Percentiles rank a stretch among this genome's conserved stretches.
These are phyloP conservation scores for Chalaropsis thielavioides DNA, from an alignment of 2,329 filamentous ascomycete genomes.

Conservation along the genomic window DNA sequence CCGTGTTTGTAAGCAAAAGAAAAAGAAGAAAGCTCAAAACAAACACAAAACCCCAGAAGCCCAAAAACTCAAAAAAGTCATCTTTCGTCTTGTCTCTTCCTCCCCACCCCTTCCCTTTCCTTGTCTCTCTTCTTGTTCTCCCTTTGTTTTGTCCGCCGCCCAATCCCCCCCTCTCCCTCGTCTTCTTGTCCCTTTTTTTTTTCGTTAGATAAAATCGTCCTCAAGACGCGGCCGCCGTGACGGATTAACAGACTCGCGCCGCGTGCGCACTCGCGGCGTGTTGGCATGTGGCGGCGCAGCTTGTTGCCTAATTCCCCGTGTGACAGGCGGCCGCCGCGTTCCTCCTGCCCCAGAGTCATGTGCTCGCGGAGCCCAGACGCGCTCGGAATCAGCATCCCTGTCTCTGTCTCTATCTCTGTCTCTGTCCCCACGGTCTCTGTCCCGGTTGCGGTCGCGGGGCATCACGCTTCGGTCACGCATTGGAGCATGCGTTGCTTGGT, in stretches of 20 bases:
- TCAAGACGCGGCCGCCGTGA: neutral
- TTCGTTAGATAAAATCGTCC: neutral
- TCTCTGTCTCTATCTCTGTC: neutral
- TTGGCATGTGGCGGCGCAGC: neutral
- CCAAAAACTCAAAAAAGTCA: neutral
- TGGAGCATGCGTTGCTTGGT: neutral
- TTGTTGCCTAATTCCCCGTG: neutral
- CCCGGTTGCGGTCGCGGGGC: neutral
- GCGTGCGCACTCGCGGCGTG: neutral
- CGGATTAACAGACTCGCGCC: neutral
- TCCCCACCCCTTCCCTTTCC: neutral
- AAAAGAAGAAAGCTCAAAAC: neutral
- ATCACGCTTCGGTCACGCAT: neutral
- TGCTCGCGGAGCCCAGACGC: neutral
- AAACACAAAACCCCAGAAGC: neutral
- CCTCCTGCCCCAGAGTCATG: neutral
- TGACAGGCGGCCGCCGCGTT: neutral
- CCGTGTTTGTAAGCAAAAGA: neutral
- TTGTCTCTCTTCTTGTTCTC: neutral
- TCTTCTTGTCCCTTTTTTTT: neutral
- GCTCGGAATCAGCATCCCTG: neutral
- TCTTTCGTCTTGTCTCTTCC: neutral
- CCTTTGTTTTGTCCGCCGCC: neutral
- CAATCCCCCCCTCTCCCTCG: neutral
- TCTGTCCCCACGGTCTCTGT: neutral